phyloP scores from a whole-genome alignment of 257 asterid species.

The Solanum medicagineum region DNA sequence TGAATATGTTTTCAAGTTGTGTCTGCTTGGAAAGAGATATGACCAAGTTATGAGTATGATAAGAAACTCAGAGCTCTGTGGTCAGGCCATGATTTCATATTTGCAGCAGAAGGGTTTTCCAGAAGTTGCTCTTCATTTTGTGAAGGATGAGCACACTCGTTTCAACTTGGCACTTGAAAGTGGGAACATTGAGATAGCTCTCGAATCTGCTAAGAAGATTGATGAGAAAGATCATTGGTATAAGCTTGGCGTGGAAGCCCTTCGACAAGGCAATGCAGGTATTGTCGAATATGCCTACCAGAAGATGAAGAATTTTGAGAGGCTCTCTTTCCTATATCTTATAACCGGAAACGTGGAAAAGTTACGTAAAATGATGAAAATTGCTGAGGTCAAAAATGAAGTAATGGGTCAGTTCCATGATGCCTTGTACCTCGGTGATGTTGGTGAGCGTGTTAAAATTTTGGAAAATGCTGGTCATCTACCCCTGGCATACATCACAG shows the following conservation, averaged over 20 bases:
- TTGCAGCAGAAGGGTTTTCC: conserved; percentile 99
- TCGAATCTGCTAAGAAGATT: conserved; percentile 74
- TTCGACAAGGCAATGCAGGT: conserved; percentile 91
- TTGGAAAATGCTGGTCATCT: conserved; percentile 70
- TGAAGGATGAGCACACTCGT: conserved; percentile 84
- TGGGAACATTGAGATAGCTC: conserved; percentile 91
- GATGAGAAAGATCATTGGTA: conserved; percentile 94
- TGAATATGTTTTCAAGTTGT: conserved; percentile 69
- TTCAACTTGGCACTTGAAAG: conserved; percentile 90
- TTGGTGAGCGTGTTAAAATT: conserved; percentile 72
- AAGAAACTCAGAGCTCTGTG: conserved; percentile 84
- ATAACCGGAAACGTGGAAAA: conserved; percentile 77
- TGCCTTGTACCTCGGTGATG: conserved; percentile 82
- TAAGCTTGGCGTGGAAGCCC: conserved; percentile 90
- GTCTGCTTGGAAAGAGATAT: conserved; percentile 61
- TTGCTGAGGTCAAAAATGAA: conserved; percentile 83
- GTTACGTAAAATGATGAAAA: conserved; percentile 84
- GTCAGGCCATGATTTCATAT: conserved; percentile 98
- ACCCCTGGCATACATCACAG: conserved; percentile 73
- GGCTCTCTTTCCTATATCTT: conserved; percentile 76
- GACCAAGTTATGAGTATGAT: conserved; percentile 98
- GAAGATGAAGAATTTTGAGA: conserved; percentile 78
- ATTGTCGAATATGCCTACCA: conserved; percentile 92
- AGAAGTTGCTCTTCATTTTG: conserved; percentile 93
- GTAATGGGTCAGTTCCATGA: conserved; percentile 97